Evolutionary conservation across 2,329 filamentous ascomycete genomes (phyloP), one percentile per base, ranked within the genome.

Genomic region (Penicillium sp.): DNA sequence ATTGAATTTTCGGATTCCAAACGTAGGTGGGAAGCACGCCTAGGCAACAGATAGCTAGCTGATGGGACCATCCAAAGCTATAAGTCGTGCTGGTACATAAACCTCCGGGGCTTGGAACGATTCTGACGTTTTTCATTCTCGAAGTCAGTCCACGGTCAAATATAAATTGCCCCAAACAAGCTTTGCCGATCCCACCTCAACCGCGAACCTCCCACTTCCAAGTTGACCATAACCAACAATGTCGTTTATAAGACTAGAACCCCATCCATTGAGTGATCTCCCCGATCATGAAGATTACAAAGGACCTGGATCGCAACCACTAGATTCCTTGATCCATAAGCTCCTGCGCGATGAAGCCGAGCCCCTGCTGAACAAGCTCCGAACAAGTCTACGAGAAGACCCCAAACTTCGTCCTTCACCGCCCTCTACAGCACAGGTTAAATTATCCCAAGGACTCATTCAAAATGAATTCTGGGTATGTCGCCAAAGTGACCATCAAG

Each of bases 381-480:
- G 66, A 0, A 49, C 62, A 6, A 64, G 59, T 27, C 69, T 73
- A 56, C 61, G 58, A 11, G 24, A 49, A 18, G 57, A 71, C 29
- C 55, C 54, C 22, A 72, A 69, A 57, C 59, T 49, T 6, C 68
- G 65, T 40, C 40, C 56, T 6, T 71, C 71, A 2, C 47, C 62
- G 2, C 70, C 72, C 1, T 63, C 71, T 14, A 57, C 51, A 13
- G 66, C 71, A 18, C 63, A 65, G 32, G 66, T 75, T 34, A 58
- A 68, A 22, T 60, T 75, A 10, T 64, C 62, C 4, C 56, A 50
- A 13, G 43, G 56, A 21, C 59, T 39, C 2, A 39, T 29, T 14
- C 47, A 51, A 14, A 57, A 61, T 14, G 74, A 77, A 43, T 69
- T 71, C 61, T 78, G 75, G 75, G 68, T 72, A 27, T 75, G 71